Percentiles rank a stretch among this genome's conserved stretches.
Evolutionary conservation across 441 rosid species (phyloP).

Genomic region (Bocquillonia castaneifolia): DNA sequence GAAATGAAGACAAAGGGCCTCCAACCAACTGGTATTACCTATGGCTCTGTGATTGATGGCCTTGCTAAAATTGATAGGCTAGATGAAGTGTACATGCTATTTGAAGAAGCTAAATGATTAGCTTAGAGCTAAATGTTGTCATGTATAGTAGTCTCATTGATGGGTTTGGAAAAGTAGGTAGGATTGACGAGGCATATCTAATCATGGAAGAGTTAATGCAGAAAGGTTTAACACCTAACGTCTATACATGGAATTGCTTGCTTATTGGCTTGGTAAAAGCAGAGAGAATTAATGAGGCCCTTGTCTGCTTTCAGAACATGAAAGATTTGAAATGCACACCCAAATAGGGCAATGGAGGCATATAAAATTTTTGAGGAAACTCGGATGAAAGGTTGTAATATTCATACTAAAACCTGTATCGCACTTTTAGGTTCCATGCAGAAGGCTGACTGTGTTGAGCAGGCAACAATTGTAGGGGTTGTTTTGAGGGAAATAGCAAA

Average conservation of each 20-base stretch:
- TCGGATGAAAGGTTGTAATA: slow-evolving; percentile 53
- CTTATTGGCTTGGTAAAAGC: slow-evolving; percentile 87
- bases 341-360: slow-evolving; percentile 66
- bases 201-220: slow-evolving; percentile 92
- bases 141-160: slow-evolving; percentile 84
- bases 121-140: slow-evolving; percentile 64
- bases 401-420: slow-evolving; percentile 76
- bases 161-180: slow-evolving; percentile 92
- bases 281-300: slow-evolving; percentile 82
- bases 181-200: slow-evolving; percentile 92
- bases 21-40: slow-evolving; percentile 80
- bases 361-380: slow-evolving; percentile 75
- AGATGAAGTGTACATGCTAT: slow-evolving; percentile 93
- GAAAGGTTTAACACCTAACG: slow-evolving; percentile 75
- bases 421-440: slow-evolving; percentile 82
- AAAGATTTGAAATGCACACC: slow-evolving; percentile 68
- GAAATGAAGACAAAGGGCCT: slow-evolving; percentile 80
- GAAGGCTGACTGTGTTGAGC: slow-evolving; percentile 80
- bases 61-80: slow-evolving; percentile 90
- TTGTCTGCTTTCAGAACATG: slow-evolving; percentile 76
- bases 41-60: slow-evolving; percentile 83
- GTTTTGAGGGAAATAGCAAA: slow-evolving; percentile 84
- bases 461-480: slow-evolving; percentile 88
- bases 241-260: slow-evolving; percentile 89
- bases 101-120: slow-evolving; percentile 83